A percentile compares a stretch with the other conserved stretches of the same genome.
phyloP scores from a whole-genome alignment of 805 yeast genomes.

The Ogataea degrootiae region DNA sequence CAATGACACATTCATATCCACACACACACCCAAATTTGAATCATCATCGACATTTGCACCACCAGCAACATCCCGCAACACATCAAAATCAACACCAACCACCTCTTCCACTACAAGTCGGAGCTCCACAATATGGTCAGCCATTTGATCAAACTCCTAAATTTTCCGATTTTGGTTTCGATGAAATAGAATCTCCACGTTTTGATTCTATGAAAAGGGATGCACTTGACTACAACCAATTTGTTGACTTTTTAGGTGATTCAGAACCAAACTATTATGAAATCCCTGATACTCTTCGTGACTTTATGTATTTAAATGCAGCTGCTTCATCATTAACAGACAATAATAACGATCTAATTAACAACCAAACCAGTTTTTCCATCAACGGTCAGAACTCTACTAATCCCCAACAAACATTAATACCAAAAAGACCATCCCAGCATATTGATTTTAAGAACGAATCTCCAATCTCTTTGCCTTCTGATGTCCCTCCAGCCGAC shows the following conservation, averaged over 20 bases:
- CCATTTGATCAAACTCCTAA: conserved; percentile 1
- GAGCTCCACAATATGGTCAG: background rate
- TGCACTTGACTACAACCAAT: conserved; percentile 5
- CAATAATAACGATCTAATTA: background rate
- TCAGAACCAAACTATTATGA: conserved; percentile 5
- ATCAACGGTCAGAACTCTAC: background rate
- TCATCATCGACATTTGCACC: background rate
- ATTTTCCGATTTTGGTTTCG: background rate
- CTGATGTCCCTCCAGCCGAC: conserved; percentile 9
- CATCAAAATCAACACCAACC: conserved; percentile 1
- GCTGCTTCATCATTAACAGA: background rate
- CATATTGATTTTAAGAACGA: background rate
- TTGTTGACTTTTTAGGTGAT: conserved; percentile 8
- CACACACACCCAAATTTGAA: background rate
- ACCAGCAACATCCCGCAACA: background rate
- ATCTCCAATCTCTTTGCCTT: conserved; percentile 5
- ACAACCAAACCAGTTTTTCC: background rate
- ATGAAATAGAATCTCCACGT: conserved; percentile 1
- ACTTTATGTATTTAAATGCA: conserved; percentile 38
- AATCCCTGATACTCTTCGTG: conserved; percentile 32
- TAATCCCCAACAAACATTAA: background rate
- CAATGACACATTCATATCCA: background rate
- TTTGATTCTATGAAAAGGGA: conserved; percentile 6
- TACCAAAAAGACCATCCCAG: background rate
- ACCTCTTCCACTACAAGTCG: background rate